A percentile compares a stretch with the other conserved stretches of the same genome.
These are phyloP conservation scores for Tricharina praecox DNA, from an alignment of 495 filamentous ascomycete species.

Conservation along the genomic window DNA sequence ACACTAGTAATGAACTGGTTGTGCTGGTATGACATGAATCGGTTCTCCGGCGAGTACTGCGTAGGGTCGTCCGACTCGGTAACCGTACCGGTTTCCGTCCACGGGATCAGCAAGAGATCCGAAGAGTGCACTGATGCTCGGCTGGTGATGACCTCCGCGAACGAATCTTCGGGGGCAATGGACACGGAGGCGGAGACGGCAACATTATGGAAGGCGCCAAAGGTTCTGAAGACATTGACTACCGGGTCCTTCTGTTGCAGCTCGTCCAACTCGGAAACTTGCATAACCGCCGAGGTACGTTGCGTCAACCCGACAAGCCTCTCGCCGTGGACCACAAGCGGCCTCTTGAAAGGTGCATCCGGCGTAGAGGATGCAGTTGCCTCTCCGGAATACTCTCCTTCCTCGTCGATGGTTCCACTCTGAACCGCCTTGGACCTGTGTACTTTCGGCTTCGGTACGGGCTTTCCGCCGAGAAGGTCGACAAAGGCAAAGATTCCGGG, in stretches of 20 bases:
- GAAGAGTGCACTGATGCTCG: slow-evolving; percentile 50
- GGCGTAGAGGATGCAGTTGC: slow-evolving; percentile 7
- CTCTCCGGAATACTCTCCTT: too few relatives aligned
- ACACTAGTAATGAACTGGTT: slow-evolving; percentile 49
- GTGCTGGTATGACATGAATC: slow-evolving; percentile 38
- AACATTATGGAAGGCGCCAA: slow-evolving; percentile 70
- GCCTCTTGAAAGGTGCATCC: slow-evolving; percentile 31
- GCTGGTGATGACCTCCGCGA: slow-evolving; percentile 54
- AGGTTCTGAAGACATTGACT: slow-evolving; percentile 77
- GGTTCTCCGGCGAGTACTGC: slow-evolving; percentile 27
- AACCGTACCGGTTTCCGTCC: slow-evolving; percentile 69
- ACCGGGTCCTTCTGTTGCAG: slow-evolving; percentile 67
- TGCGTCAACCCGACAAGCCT: slow-evolving; percentile 80
- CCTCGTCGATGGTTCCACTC: slow-evolving; percentile 18
- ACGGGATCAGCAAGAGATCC: slow-evolving; percentile 76
- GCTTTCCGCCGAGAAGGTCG: slow-evolving; percentile 48
- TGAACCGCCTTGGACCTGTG: slow-evolving; percentile 33
- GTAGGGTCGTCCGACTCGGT: slow-evolving; percentile 37
- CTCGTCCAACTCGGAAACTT: slow-evolving; percentile 67
- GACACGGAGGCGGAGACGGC: slow-evolving; percentile 65
- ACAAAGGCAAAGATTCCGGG: slow-evolving; percentile 74
- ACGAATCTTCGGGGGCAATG: slow-evolving; percentile 58
- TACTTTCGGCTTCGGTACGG: slow-evolving; percentile 29
- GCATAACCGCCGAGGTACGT: slow-evolving; percentile 89
- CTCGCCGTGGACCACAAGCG: slow-evolving; percentile 68